Conservation (phyloP, 73 alveolate species). For the Tetrahymena malaccensis region DNA sequence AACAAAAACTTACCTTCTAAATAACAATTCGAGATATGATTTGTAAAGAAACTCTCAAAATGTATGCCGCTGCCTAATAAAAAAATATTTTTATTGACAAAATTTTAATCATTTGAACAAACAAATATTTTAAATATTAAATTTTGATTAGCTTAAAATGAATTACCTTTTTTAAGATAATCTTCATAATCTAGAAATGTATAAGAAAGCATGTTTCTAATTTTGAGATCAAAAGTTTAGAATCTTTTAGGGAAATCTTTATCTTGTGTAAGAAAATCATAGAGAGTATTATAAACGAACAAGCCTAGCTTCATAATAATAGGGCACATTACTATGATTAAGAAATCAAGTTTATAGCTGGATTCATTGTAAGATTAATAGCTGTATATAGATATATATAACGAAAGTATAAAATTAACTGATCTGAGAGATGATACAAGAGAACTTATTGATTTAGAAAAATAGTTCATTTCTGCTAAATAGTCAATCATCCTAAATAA, state of each 20-base stretch:
- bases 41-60: background rate
- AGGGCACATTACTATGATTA: background rate
- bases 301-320: background rate
- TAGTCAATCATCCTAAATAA: background rate
- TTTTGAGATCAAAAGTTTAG: background rate
- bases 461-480: background rate
- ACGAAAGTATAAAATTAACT: background rate
- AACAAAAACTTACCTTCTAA: background rate
- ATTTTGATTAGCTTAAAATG: too few relatives aligned
- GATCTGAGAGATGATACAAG: background rate
- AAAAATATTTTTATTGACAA: too few relatives aligned
- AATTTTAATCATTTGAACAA: too few relatives aligned
- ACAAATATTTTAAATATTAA: too few relatives aligned
- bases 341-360: background rate
- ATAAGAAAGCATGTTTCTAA: background rate
- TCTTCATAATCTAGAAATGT: background rate
- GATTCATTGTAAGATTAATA: background rate
- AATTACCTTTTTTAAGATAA: background rate
- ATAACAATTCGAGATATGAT: background rate
- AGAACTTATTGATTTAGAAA: background rate
- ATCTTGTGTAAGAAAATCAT: background rate
- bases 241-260: background rate
- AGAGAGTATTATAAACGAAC: background rate
- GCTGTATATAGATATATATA: background rate
- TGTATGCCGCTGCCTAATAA: background rate